phyloP scores from a whole-genome alignment of 2,329 filamentous ascomycete genomes.

The Pseudogymnoascus destructans region DNA sequence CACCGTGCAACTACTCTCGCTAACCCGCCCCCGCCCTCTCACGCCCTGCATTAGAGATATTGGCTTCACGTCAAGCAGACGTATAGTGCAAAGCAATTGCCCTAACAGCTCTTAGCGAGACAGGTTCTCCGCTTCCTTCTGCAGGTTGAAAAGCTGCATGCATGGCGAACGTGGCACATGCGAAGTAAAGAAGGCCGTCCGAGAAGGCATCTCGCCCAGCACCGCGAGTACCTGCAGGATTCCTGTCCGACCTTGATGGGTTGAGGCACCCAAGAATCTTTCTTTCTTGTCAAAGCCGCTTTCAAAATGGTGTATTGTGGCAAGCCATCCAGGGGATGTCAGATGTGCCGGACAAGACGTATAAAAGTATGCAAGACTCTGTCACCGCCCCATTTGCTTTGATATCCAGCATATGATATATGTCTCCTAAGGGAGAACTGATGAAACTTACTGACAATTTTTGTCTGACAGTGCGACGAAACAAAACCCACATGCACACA shows the following conservation, averaged over 20 bases:
- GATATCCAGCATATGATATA: neutral
- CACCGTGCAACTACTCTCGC: neutral
- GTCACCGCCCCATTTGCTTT: neutral
- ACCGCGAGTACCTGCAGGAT: constrained; percentile 4
- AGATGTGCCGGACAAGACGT: constrained; percentile 59
- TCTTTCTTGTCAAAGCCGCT: constrained; percentile 2
- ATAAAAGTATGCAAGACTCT: constrained; percentile 48
- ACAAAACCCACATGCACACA: constrained; percentile 52
- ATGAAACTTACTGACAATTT: neutral
- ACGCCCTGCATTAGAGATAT: neutral
- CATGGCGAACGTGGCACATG: constrained; percentile 6
- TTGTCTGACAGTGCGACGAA: constrained; percentile 45
- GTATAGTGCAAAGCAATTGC: neutral
- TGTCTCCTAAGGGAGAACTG: neutral
- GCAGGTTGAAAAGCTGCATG: neutral
- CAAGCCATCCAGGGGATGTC: constrained; percentile 55
- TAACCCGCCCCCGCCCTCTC: neutral
- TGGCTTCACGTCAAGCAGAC: neutral
- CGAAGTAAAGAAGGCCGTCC: neutral
- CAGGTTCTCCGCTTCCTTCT: constrained; percentile 1
- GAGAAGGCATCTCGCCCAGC: neutral
- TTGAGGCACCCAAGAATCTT: neutral
- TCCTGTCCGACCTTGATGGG: neutral
- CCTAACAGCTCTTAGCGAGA: neutral
- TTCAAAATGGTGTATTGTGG: constrained; percentile 50